phyloP scores from a whole-genome alignment of 2,329 filamentous ascomycete genomes.

The Diaporthe longicolla region DNA sequence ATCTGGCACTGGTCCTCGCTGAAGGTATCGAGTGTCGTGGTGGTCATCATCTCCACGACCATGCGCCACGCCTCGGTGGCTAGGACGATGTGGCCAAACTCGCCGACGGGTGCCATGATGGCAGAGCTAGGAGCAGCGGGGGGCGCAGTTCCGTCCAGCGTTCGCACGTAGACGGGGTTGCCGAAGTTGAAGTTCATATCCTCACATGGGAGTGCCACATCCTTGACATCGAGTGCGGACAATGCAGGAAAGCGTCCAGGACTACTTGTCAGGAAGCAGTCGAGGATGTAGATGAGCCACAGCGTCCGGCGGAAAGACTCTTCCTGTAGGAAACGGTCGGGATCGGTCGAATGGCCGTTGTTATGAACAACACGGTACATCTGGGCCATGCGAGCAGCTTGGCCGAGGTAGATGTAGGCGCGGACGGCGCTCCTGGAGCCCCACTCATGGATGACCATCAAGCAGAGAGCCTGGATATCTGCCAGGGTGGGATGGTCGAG shows the following conservation, averaged over 20 bases:
- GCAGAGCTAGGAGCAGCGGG: slow-evolving; percentile 55
- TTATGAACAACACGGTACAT: slow-evolving; percentile 73
- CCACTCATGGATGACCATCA: slow-evolving; percentile 75
- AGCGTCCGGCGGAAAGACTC: slow-evolving; percentile 73
- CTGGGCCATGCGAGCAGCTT: slow-evolving; percentile 75
- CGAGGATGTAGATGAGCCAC: slow-evolving; percentile 74
- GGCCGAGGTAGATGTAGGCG: slow-evolving; percentile 74
- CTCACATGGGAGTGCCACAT: slow-evolving; percentile 70
- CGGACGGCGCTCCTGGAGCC: slow-evolving; percentile 73
- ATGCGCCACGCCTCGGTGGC: slow-evolving; percentile 74
- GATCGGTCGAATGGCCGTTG: slow-evolving; percentile 64
- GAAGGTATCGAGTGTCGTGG: slow-evolving; percentile 65
- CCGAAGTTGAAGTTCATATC: slow-evolving; percentile 76
- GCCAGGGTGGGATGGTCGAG: slow-evolving; percentile 72
- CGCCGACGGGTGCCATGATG: slow-evolving; percentile 67
- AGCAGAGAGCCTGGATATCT: slow-evolving; percentile 73
- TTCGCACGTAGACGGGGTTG: slow-evolving; percentile 71
- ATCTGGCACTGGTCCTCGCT: slow-evolving; percentile 66
- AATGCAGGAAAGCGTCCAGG: slow-evolving; percentile 71
- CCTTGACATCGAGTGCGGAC: slow-evolving; percentile 66
- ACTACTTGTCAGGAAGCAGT: slow-evolving; percentile 74
- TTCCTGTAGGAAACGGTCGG: slow-evolving; percentile 73
- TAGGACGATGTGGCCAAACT: slow-evolving; percentile 73
- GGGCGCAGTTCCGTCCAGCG: slow-evolving; percentile 60
- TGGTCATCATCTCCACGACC: slow-evolving; percentile 73